A percentile compares a stretch with the other conserved stretches of the same genome.
Conservation (phyloP, 2,329 filamentous ascomycete species). For the Aureobasidium mangrovei region DNA sequence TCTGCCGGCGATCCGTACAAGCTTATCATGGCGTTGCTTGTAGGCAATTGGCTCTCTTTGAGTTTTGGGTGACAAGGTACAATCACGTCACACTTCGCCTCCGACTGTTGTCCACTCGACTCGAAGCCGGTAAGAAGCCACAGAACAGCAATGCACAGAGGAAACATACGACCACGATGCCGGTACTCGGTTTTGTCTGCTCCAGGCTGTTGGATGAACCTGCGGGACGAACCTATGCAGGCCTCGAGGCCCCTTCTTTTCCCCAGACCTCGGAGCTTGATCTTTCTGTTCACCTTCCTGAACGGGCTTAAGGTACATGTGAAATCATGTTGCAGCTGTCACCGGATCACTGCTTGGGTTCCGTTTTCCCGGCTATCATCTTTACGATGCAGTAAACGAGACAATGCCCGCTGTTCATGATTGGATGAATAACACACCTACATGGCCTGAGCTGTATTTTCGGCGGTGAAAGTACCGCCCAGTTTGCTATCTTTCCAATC, state of each 20-base stretch:
- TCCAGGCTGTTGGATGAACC: no score
- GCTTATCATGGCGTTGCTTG: conserved; percentile 4
- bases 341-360: not conserved
- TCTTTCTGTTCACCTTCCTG: not conserved
- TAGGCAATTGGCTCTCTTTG: not conserved
- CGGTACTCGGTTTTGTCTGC: no score
- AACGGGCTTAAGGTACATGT: not conserved
- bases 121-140: no score
- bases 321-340: conserved; percentile 1
- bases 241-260: no score
- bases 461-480: no score
- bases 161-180: no score
- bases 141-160: no score
- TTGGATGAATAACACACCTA: not conserved
- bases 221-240: no score
- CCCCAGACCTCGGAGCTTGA: not conserved
- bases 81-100: no score
- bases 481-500: no score
- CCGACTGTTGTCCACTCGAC: no score
- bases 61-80: not conserved
- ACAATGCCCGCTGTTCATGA: not conserved
- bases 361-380: not conserved
- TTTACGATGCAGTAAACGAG: not conserved
- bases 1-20: not conserved
- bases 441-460: no score